Evolutionary conservation across 371 early-diverging fungal genomes (phyloP), one percentile per base, ranked within the genome.

Genomic region (Funneliformis caledonium): DNA sequence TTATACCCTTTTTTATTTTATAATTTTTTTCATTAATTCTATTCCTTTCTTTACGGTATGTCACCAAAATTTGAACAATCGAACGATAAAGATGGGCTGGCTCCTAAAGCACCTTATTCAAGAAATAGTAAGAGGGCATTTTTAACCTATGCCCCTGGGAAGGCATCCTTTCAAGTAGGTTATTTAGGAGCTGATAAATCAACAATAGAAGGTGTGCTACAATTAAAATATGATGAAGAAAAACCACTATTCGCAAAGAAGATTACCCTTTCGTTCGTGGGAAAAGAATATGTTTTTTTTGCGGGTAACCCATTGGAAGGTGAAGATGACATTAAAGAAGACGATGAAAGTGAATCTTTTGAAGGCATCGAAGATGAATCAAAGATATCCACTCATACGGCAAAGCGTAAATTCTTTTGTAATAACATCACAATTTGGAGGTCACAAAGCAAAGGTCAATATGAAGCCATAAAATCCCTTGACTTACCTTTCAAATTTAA

Each of bases 361-460:
- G 12, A 52, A 19, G 33, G 31, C 26, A 26, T 26, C 31, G 37
- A 33, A 12, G 14, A 26, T n/a, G 64, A 0, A 10, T 33, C 33
- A 14, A 26, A 9, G 4, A 22, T 33, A 14, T 33, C 65, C 3
- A 65, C 26, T 4, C 14, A 65, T 65, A 65, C 16, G 14, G 65
- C 65, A 14, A 65, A 65, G 4, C 65, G 65, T 14, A 31, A 65
- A 65, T 65, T 65, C 31, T 65, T 65, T 65, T 9, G 11, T 65
- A 65, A 14, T 12, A 11, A 11, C 10, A 33, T 33, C 12, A 33
- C 5, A 4, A 33, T 65, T 14, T 65, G 65, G 65, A 65, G 16
- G 11, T 65, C 65, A 33, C 65, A 65, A 65, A 65, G 65, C 31
- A 65, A 65, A 65, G 65, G 65, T 65, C 37, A 26, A n/a, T 65